Base-by-base conservation (phyloP, 179 eudicot species). In the Monotropa hypopitys region DNA sequence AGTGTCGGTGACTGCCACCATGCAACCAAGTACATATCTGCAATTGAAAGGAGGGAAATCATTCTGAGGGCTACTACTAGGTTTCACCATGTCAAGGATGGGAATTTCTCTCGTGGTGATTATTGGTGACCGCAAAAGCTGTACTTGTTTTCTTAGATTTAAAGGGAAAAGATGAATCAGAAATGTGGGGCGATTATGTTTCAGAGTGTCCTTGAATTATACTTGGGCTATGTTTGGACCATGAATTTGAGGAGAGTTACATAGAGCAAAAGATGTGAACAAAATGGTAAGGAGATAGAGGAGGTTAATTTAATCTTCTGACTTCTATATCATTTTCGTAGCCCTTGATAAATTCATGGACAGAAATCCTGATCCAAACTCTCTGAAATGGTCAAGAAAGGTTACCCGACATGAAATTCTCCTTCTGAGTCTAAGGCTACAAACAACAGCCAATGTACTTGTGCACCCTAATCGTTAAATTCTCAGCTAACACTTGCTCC, bases 21-120 rank as follows among this genome's bases (percentile, higher is more conserved):
- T 5, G 94, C 92, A 18, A 84, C 86, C 33, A 91, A 91, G 83
- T 86, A 78, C 77, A 88, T 90, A 40, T 92, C 97, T 0, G 79
- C 73, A 40, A 72, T 90, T 21, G 97, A 89, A 83, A 84, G 78
- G 74, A 88, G 96, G 80, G 93, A 91, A 72, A 87, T 92, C 33
- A 83, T 89, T 75, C 90, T 89, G 51, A 81, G 97, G 81, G 96
- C 91, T 76, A 88, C 85, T 16, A 84, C 88, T 13, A 81, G 96
- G 78, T 92, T 90, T 89, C 97, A 91, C 73, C 93, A 89, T 88
- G 89, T 92, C 78, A 80, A 78, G 77, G 84, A 88, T 28, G 93
- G 97, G 38, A 85, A 21, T 53, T 90, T 96, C 80, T 90, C 97
- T 73, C 90, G 92, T 83, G 87, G 89, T 65, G 96, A 92, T 83